Evolutionary conservation across 352 stramenopile genomes (phyloP).

Genomic region (Elongisporangium undulatum): DNA sequence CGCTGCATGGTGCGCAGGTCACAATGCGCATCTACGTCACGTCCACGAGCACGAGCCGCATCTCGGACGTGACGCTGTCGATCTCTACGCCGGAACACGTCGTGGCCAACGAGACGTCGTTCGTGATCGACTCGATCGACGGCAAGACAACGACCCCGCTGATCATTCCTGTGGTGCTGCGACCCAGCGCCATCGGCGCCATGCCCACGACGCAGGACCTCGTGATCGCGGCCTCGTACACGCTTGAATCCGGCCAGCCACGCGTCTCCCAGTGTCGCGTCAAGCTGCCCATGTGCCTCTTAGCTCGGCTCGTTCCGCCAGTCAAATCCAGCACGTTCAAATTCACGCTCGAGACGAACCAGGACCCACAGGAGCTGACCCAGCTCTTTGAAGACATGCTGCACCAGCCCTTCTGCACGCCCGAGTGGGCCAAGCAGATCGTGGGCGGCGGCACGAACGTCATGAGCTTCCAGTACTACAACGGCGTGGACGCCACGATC

Average conservation of each 20-base stretch:
- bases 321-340: slow-evolving; percentile 84
- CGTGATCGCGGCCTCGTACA: slow-evolving; percentile 69
- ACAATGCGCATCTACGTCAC: slow-evolving; percentile 83
- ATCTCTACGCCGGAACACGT: slow-evolving; percentile 64
- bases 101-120: slow-evolving; percentile 47
- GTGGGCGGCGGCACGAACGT: slow-evolving; percentile 66
- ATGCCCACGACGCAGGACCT: slow-evolving; percentile 71
- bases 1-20: slow-evolving; percentile 30
- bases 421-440: slow-evolving; percentile 70
- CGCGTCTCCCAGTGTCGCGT: slow-evolving; percentile 60
- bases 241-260: slow-evolving; percentile 60
- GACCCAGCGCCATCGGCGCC: slow-evolving; percentile 22
- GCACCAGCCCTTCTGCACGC: slow-evolving; percentile 61
- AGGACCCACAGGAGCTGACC: slow-evolving; percentile 66
- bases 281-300: slow-evolving; percentile 71
- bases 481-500: slow-evolving; percentile 79
- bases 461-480: slow-evolving; percentile 88
- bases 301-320: slow-evolving; percentile 59
- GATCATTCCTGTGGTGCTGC: slow-evolving; percentile 58
- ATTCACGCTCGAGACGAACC: slow-evolving; percentile 87
- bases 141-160: slow-evolving; percentile 54
- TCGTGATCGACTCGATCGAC: slow-evolving; percentile 70
- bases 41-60: slow-evolving; percentile 62
- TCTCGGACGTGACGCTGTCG: slow-evolving; percentile 76
- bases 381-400: slow-evolving; percentile 86